Evolutionary conservation across 306 rosid species (phyloP), one percentile per base, ranked within the genome.

Genomic region (Dicorynia guianensis): DNA sequence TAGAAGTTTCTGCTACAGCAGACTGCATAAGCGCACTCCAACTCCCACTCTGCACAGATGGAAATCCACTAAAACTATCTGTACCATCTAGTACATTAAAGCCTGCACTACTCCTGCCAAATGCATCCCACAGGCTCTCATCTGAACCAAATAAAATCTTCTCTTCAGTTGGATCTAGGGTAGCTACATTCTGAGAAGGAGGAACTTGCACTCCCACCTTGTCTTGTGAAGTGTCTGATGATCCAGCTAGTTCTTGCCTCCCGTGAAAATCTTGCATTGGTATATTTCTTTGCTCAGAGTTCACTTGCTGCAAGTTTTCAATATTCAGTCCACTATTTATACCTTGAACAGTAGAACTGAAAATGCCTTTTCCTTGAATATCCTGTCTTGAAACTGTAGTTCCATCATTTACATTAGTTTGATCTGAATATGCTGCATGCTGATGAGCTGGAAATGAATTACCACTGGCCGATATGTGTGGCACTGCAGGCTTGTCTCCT

Each of bases 11-110:
- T 60, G 94, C 98, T 14, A 94, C 97, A 78, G 98, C 98, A 85
- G 98, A 94, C 87, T 91, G 98, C 98, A 94, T 89, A 46, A 94
- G 93, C 62, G 98, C 98, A 88, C 98, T 94, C 98, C 97, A 91
- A 71, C 88, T 88, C 82, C 98, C 98, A 81, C 97, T 89, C 72
- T 94, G 98, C 55, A 85, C 46, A 59, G 93, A 84, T 73, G 96
- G 79, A 75, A 75, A 67, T 76, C 91, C 98, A 77, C 79, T 68
- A 79, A 83, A 79, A 56, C 60, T 54, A 61, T 89, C 97, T 8
- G 86, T 48, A 76, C 87, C 89, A 74, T 94, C 97, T 80, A 85
- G 69, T 84, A 83, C 40, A 69, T 48, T 88, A 53, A 39, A 78
- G 76, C 81, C 84, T 63, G 89, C 88, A 15, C 82, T 9, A 39